Percentiles rank a stretch among this genome's conserved stretches.
Conservation (phyloP, 116 monocot genomes). For the Posidonia oceanica region DNA sequence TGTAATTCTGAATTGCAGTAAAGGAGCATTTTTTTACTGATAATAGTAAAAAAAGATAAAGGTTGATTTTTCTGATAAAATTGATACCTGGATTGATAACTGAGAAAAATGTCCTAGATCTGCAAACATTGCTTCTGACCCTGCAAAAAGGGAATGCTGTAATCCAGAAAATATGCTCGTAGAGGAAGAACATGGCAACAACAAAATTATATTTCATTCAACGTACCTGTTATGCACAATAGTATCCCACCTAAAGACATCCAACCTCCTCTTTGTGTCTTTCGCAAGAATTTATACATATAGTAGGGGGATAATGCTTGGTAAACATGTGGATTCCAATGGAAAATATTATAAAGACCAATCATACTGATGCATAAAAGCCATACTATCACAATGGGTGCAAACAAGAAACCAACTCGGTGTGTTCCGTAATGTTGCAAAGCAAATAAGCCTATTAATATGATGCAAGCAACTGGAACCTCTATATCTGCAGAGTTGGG, state of each 20-base stretch:
- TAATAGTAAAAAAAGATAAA: too few relatives aligned
- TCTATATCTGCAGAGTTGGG: slow-evolving; percentile 52
- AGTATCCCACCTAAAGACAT: slow-evolving; percentile 96
- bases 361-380: slow-evolving; percentile 86
- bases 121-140: slow-evolving; percentile 84
- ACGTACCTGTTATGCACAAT: slow-evolving; percentile 84
- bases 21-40: too few relatives aligned
- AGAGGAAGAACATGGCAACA: neutral
- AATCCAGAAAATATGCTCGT: neutral
- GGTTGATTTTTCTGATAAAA: too few relatives aligned
- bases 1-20: too few relatives aligned
- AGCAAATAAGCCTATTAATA: slow-evolving; percentile 76
- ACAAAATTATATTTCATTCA: neutral
- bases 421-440: slow-evolving; percentile 95
- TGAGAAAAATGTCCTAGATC: slow-evolving; percentile 98
- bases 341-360: slow-evolving; percentile 80
- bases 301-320: slow-evolving; percentile 83
- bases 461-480: slow-evolving; percentile 77
- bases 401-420: slow-evolving; percentile 84
- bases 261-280: slow-evolving; percentile 81
- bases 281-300: slow-evolving; percentile 92
- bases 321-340: slow-evolving; percentile 86
- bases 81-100: slow-evolving; percentile 68
- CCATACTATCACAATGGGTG: slow-evolving; percentile 77
- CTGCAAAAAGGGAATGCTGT: neutral